Evolutionary conservation across 768 basidiomycete species (phyloP).

Genomic region (Mycena polygramma): DNA sequence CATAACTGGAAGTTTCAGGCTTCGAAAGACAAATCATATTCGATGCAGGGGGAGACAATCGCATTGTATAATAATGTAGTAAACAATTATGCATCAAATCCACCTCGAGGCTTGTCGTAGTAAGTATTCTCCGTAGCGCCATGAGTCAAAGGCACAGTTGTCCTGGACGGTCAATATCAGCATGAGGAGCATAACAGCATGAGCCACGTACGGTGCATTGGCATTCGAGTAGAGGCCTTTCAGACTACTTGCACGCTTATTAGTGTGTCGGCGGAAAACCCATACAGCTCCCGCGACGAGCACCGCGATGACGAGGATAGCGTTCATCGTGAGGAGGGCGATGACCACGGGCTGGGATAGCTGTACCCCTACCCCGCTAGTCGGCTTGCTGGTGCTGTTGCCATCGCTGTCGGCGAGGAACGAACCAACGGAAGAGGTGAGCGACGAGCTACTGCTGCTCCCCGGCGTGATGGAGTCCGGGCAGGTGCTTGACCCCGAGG

Average conservation of each 20-base stretch:
- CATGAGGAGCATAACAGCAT: too few relatives aligned
- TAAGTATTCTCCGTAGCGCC: too few relatives aligned
- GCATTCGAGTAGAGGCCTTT: not conserved
- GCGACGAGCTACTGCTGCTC: not conserved
- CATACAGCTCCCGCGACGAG: not conserved
- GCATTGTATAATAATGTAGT: too few relatives aligned
- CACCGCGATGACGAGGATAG: constrained; percentile 11
- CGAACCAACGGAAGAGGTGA: not conserved
- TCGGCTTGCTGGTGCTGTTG: not conserved
- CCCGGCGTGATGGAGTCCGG: constrained; percentile 3
- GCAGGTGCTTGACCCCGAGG: constrained; percentile 20
- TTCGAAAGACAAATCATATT: too few relatives aligned
- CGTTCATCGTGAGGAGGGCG: constrained; percentile 25
- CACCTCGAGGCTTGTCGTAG: too few relatives aligned
- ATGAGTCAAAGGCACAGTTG: too few relatives aligned
- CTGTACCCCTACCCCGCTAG: not conserved
- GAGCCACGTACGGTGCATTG: not conserved
- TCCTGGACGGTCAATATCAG: too few relatives aligned
- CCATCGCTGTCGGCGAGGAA: not conserved
- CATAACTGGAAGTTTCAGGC: too few relatives aligned
- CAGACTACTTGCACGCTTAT: not conserved
- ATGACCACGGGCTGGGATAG: not conserved
- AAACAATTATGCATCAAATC: too few relatives aligned
- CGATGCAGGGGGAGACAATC: too few relatives aligned
- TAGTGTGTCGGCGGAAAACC: not conserved